Evolutionary conservation across 2,329 filamentous ascomycete species (phyloP).

Genomic region (Pyricularia pennisetigena): DNA sequence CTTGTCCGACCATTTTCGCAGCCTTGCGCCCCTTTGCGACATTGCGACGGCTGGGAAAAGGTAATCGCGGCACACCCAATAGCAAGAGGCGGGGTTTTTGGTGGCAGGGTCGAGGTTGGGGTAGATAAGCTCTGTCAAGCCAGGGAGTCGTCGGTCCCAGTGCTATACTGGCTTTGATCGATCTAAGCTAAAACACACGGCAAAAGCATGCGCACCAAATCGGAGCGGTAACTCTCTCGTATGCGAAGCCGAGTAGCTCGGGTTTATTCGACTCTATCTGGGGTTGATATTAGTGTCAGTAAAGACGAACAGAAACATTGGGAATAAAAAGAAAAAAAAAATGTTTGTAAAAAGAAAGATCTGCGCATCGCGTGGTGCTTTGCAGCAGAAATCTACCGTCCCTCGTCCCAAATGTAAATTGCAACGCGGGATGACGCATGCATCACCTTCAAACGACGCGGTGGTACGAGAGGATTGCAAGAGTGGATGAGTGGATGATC

Average conservation of each 20-base stretch:
- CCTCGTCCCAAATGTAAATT: background rate
- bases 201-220: background rate
- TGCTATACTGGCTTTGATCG: background rate
- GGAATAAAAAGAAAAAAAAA: background rate
- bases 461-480: background rate
- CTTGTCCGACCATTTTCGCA: slow-evolving; percentile 41
- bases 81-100: background rate
- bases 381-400: background rate
- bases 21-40: slow-evolving; percentile 16
- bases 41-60: background rate
- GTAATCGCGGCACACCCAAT: background rate
- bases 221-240: background rate
- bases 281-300: background rate
- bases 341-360: background rate
- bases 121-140: background rate
- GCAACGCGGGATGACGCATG: background rate
- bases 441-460: background rate
- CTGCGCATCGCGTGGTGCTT: background rate
- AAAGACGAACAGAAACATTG: background rate
- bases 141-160: background rate
- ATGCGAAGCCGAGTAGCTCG: background rate
- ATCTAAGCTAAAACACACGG: background rate
- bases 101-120: background rate
- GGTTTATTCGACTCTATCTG: background rate
- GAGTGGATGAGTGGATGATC: background rate